These are phyloP conservation scores for Debaryomyces fabryi DNA, from an alignment of 1,139 yeast species.

Conservation along the genomic window DNA sequence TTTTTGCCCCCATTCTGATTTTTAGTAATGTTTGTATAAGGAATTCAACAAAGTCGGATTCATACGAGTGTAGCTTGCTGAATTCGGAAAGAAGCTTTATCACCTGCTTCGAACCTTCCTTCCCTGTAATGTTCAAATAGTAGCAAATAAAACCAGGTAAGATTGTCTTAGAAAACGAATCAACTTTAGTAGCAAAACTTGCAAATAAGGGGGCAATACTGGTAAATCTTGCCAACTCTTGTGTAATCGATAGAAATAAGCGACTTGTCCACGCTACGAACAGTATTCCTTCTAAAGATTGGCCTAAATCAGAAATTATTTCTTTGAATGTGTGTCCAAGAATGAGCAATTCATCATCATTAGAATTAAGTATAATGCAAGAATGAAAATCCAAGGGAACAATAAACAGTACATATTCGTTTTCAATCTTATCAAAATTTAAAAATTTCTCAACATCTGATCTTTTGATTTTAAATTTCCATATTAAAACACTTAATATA, in stretches of 20 bases:
- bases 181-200: conserved; percentile 26
- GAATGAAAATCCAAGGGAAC: conserved; percentile 37
- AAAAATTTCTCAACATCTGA: conserved; percentile 21
- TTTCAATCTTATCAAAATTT: conserved; percentile 19
- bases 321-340: conserved; percentile 18
- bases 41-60: conserved; percentile 22
- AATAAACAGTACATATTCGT: conserved; percentile 20
- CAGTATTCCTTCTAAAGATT: conserved; percentile 5
- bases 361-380: conserved; percentile 32
- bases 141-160: conserved; percentile 30
- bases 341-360: conserved; percentile 21
- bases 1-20: conserved; percentile 48
- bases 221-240: conserved; percentile 31
- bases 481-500: conserved; percentile 39
- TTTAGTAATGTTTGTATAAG: conserved; percentile 43
- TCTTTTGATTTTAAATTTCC: conserved; percentile 19
- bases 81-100: conserved; percentile 15
- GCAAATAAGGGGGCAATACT: conserved; percentile 28
- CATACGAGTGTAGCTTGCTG: conserved; percentile 10
- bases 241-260: conserved; percentile 36
- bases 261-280: conserved; percentile 32
- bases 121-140: conserved; percentile 21
- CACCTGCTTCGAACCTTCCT: conserved; percentile 15
- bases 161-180: conserved; percentile 23
- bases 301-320: conserved; percentile 16